A percentile compares a stretch with the other conserved stretches of the same genome.
Conservation (phyloP, 2,329 filamentous ascomycete species). For the Mollisiaceae sp. region DNA sequence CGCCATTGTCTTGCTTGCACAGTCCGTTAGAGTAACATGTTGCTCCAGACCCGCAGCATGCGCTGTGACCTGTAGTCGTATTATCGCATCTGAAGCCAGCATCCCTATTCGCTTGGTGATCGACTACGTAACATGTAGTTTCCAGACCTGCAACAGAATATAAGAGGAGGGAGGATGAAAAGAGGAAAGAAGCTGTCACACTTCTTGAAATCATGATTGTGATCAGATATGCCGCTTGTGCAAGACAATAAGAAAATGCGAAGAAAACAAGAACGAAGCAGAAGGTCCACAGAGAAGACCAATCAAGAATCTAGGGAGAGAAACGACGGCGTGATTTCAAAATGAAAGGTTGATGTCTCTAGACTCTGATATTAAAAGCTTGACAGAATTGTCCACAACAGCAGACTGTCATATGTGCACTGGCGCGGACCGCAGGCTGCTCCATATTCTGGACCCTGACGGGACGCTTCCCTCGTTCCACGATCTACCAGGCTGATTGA, state of each 20-base stretch:
- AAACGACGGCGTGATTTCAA: neutral
- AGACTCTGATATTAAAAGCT: neutral
- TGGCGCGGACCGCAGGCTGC: neutral
- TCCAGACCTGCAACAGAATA: conserved; percentile 9
- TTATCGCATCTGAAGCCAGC: conserved; percentile 34
- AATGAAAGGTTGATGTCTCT: neutral
- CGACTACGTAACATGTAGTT: conserved; percentile 32
- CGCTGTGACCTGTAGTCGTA: conserved; percentile 30
- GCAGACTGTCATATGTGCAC: neutral
- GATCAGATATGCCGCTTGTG: neutral
- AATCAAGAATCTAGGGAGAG: neutral
- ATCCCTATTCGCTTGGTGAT: conserved; percentile 24
- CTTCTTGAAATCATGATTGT: conserved; percentile 14
- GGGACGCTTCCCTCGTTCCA: neutral
- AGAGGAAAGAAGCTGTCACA: neutral
- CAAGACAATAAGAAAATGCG: neutral
- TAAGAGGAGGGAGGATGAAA: conserved; percentile 7
- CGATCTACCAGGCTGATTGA: neutral
- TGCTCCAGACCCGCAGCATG: conserved; percentile 30
- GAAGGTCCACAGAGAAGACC: neutral
- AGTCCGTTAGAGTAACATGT: conserved; percentile 36
- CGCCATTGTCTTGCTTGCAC: conserved; percentile 29
- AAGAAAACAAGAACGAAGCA: neutral
- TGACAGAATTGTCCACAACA: neutral
- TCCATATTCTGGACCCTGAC: neutral